These are phyloP conservation scores for Citeromyces matritensis DNA, from an alignment of 805 yeast genomes.

Conservation along the genomic window DNA sequence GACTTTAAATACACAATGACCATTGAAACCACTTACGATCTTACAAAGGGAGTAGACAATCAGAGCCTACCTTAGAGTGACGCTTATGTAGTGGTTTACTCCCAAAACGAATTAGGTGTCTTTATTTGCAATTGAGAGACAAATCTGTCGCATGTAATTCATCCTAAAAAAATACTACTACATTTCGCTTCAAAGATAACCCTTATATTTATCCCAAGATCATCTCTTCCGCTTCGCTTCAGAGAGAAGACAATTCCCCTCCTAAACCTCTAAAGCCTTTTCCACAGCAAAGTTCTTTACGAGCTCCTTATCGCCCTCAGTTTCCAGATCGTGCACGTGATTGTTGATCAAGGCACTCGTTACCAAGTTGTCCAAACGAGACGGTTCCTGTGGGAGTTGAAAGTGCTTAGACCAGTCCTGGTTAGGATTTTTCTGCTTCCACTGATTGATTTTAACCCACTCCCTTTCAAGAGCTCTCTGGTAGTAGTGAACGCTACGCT, in stretches of 20 bases:
- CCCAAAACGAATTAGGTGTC: no score
- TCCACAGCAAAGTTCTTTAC: slow-evolving; percentile 47
- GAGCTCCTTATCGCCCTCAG: slow-evolving; percentile 51
- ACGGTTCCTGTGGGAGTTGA: slow-evolving; percentile 61
- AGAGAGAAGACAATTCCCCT: not conserved
- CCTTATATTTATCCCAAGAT: no score
- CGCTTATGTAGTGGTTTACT: no score
- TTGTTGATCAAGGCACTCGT: slow-evolving; percentile 51
- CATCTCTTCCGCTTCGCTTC: no score
- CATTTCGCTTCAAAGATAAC: no score
- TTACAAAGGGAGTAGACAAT: no score
- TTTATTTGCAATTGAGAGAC: no score
- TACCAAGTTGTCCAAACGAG: slow-evolving; percentile 58
- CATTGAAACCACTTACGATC: no score
- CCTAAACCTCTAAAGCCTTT: slow-evolving; percentile 25
- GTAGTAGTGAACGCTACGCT: slow-evolving; percentile 67
- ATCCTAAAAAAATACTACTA: no score
- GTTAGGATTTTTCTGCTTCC: slow-evolving; percentile 59
- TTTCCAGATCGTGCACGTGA: slow-evolving; percentile 62
- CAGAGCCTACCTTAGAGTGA: no score
- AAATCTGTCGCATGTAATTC: no score
- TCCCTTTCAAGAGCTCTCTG: slow-evolving; percentile 68
- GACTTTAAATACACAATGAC: no score
- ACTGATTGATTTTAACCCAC: slow-evolving; percentile 50
- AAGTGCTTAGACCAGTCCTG: slow-evolving; percentile 54